Evolutionary conservation across 331 rosid genomes (phyloP).

Genomic region (Quercus tomentella): DNA sequence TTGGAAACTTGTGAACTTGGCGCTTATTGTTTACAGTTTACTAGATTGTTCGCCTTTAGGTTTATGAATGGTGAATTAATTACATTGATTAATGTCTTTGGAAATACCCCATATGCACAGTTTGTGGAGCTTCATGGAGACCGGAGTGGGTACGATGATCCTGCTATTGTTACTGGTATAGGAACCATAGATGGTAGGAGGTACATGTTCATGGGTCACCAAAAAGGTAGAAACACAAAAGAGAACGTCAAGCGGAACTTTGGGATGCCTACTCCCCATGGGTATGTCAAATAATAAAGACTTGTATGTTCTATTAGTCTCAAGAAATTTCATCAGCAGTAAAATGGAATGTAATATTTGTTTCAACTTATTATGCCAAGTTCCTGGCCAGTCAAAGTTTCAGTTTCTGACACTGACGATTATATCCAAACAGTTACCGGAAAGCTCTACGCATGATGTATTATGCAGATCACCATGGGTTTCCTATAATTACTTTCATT

Average conservation of each 20-base stretch:
- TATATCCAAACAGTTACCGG: slow-evolving; percentile 68
- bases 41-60: not conserved
- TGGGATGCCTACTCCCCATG: slow-evolving; percentile 99
- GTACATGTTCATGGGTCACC: slow-evolving; percentile 96
- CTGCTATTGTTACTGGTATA: slow-evolving; percentile 92
- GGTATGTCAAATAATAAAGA: slow-evolving; percentile 47
- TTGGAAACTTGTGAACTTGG: not conserved
- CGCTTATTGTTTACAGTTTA: slow-evolving; percentile 15
- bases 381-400: slow-evolving; percentile 6
- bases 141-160: slow-evolving; percentile 90
- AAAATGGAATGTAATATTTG: slow-evolving; percentile 4
- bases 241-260: slow-evolving; percentile 90
- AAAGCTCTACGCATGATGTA: slow-evolving; percentile 90
- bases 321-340: slow-evolving; percentile 9
- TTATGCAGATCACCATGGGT: slow-evolving; percentile 89
- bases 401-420: slow-evolving; percentile 12
- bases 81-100: slow-evolving; percentile 8
- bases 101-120: slow-evolving; percentile 36
- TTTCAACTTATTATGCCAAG: slow-evolving; percentile 3
- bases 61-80: slow-evolving; percentile 22
- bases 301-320: not conserved
- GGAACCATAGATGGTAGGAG: slow-evolving; percentile 81
- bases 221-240: slow-evolving; percentile 94
- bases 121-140: slow-evolving; percentile 98
- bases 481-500: slow-evolving; percentile 84